Evolutionary conservation across 2,329 filamentous ascomycete genomes (phyloP).

Genomic region (Botryotinia globosa): DNA sequence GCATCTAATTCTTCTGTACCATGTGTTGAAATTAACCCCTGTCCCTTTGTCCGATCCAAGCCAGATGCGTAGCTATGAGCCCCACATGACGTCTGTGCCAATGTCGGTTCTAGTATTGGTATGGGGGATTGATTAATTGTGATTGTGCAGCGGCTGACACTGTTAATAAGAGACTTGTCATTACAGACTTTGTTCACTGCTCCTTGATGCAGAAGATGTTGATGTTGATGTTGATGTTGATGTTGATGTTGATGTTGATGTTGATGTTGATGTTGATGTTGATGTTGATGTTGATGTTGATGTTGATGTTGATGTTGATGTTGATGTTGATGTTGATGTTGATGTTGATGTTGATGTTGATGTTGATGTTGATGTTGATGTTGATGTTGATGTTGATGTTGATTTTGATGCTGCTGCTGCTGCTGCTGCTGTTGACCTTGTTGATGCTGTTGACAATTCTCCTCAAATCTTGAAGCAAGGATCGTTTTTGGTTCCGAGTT

Average conservation of each 20-base stretch:
- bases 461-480: neutral
- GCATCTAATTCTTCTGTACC: constrained; percentile 5
- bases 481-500: constrained; percentile 6
- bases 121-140: neutral
- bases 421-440: neutral
- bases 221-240: neutral
- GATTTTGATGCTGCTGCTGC: too few species aligned
- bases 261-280: neutral
- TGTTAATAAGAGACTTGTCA: neutral
- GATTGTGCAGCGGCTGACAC: neutral
- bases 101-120: neutral
- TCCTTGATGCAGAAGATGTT: neutral
- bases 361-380: neutral
- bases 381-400: neutral
- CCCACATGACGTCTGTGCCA: constrained; percentile 13
- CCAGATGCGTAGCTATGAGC: neutral
- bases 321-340: neutral
- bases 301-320: neutral
- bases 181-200: neutral
- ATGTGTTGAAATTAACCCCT: constrained; percentile 6
- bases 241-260: neutral
- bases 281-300: neutral
- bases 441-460: neutral
- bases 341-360: neutral
- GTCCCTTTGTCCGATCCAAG: constrained; percentile 13